Conservation (phyloP, 306 rosid genomes). For the Alnus rubra region DNA sequence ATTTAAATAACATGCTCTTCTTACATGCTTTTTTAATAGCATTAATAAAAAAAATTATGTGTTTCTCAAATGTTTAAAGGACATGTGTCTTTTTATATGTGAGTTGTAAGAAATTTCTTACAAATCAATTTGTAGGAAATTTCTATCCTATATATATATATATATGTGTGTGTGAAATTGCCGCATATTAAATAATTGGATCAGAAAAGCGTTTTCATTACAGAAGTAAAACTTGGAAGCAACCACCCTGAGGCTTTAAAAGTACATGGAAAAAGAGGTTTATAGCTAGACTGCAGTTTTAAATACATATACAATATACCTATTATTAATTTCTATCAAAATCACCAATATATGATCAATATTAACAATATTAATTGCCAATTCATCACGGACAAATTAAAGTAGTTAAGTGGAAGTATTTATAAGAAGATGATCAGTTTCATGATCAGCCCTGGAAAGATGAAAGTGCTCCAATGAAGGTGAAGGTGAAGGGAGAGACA, state of each 20-base stretch:
- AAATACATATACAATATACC: conserved; percentile 17
- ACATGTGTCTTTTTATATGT: too few relatives aligned
- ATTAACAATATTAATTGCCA: background rate
- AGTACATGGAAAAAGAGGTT: background rate
- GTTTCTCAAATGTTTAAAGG: too few relatives aligned
- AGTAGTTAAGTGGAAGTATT: conserved; percentile 14
- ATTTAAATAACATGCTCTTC: too few relatives aligned
- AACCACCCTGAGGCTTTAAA: background rate
- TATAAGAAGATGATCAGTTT: conserved; percentile 2
- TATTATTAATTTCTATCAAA: background rate
- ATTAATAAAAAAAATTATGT: too few relatives aligned
- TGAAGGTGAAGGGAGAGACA: conserved; percentile 46
- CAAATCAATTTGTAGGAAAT: too few relatives aligned
- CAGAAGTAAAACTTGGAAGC: background rate
- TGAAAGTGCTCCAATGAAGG: conserved; percentile 43
- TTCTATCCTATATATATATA: too few relatives aligned
- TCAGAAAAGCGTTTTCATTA: background rate
- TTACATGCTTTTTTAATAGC: too few relatives aligned
- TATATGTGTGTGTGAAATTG: too few relatives aligned
- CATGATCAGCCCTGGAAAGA: conserved; percentile 28
- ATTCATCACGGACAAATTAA: background rate
- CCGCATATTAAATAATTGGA: too few relatives aligned
- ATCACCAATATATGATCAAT: background rate
- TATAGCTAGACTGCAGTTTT: background rate
- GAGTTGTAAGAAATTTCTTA: too few relatives aligned